These are phyloP conservation scores for Barnettozyma vustinii DNA, from an alignment of 805 yeast species.

Conservation along the genomic window DNA sequence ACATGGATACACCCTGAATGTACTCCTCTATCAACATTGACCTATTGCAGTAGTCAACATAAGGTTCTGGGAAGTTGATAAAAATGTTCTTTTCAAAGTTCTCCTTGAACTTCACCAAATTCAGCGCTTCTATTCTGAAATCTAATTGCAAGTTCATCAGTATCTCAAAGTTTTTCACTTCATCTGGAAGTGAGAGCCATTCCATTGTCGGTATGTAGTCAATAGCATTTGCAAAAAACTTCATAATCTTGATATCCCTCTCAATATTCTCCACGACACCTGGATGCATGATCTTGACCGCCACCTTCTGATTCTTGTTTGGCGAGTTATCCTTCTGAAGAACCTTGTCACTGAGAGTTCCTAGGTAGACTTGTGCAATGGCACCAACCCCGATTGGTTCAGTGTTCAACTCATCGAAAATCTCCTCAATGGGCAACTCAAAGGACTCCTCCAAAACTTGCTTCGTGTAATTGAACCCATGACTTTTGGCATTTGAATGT, in stretches of 20 bases:
- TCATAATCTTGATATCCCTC: constrained; percentile 83
- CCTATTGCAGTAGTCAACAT: constrained; percentile 55
- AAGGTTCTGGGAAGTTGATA: constrained; percentile 78
- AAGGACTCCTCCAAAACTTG: constrained; percentile 55
- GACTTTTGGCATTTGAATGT: constrained; percentile 81
- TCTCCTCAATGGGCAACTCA: constrained; percentile 49
- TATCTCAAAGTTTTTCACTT: constrained; percentile 79
- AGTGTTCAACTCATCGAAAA: constrained; percentile 73
- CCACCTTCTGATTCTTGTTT: constrained; percentile 55
- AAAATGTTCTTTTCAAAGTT: constrained; percentile 57
- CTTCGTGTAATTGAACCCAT: constrained; percentile 58
- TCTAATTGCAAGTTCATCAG: constrained; percentile 90
- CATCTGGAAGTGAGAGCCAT: constrained; percentile 94
- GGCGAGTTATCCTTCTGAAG: constrained; percentile 29
- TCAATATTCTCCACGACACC: constrained; percentile 63
- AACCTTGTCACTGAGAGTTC: constrained; percentile 48
- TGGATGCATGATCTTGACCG: constrained; percentile 92
- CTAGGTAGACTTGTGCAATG: constrained; percentile 91
- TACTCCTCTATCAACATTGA: constrained; percentile 81
- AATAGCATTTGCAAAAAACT: constrained; percentile 64
- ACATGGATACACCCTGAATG: constrained; percentile 80
- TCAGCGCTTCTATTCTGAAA: constrained; percentile 82
- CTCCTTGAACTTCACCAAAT: constrained; percentile 62
- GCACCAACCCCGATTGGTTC: constrained; percentile 96
- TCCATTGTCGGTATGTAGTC: constrained; percentile 89